Base-by-base conservation (phyloP, 75 land plant genomes). In the Cupressus sempervirens region DNA sequence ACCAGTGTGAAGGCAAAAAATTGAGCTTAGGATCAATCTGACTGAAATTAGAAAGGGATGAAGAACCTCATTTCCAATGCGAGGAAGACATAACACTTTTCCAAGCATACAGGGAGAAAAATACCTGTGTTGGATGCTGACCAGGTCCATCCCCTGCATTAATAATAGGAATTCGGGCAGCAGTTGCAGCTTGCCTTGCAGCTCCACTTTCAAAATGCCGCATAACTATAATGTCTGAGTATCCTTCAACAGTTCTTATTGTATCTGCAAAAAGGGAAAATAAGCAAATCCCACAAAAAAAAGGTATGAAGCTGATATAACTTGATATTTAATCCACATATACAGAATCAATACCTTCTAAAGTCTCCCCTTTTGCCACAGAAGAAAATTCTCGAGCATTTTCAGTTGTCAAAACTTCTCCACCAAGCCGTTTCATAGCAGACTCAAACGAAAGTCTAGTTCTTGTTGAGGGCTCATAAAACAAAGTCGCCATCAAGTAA, bases 111-210 rank as follows among this genome's bases (percentile, higher is more conserved):
- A 38, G 70, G 45, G 50, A 43, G 10, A 41, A 23, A 80, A 54
- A 32, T 34, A 94, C 99, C 97, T 98, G 97, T 43, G 98, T 96
- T 13, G 99, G 99, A 87, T 98, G 99, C 84, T 98, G 94, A 23
- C 98, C 98, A 85, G 98, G 99, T 29, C 98, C 98, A 94, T 98
- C 99, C 12, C 98, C 99, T 50, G 98, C 99, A 90, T 98, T 98
- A 14, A 96, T 98, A 34, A 98, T 87, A 84, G 99, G 99, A 82
- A 98, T 93, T 32, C 83, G 84, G 32, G 99, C 93, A 12, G 91
- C 92, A 11, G 84, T 88, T 36, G 98, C 98, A 30, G 98, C 98
- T 88, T 87, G 89, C 88, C 65, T 94, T 16, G 98, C 98, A 86
- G 99, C 94, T 75, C 99, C 98, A 88, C 96, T 95, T 83, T 98